Evolutionary conservation across 2,329 filamentous ascomycete species (phyloP).

Genomic region (Plenodomus biglobosus): DNA sequence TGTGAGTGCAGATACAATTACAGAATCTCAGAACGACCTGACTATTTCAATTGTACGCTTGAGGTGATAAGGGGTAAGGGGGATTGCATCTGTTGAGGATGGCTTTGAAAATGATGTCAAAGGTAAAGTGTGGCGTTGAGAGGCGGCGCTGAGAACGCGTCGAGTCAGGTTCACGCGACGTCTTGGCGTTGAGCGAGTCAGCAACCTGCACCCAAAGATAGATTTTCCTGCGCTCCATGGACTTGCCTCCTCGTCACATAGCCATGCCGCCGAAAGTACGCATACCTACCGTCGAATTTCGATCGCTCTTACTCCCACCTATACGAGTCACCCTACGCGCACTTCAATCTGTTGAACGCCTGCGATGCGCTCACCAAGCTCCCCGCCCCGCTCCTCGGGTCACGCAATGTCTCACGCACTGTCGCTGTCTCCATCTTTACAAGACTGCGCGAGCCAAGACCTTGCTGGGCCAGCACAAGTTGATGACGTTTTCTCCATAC

Average conservation of each 20-base stretch:
- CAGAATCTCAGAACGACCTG: no score
- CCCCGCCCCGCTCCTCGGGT: not conserved
- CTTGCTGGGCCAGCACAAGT: conserved; percentile 29
- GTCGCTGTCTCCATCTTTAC: conserved; percentile 31
- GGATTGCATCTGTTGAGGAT: no score
- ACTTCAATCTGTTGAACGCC: conserved; percentile 14
- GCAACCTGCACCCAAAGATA: not conserved
- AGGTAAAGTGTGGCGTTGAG: no score
- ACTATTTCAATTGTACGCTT: no score
- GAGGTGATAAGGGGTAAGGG: no score
- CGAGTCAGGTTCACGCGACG: not conserved
- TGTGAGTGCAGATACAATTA: no score
- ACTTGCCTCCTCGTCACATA: conserved; percentile 1
- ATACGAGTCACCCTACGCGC: conserved; percentile 14
- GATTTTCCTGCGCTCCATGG: not conserved
- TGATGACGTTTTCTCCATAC: conserved; percentile 22
- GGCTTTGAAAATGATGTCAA: no score
- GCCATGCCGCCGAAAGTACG: conserved; percentile 17
- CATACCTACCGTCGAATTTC: conserved; percentile 17
- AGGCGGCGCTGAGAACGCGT: no score
- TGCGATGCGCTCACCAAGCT: conserved; percentile 11
- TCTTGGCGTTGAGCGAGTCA: not conserved
- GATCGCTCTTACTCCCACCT: conserved; percentile 24
- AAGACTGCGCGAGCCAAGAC: conserved; percentile 29
- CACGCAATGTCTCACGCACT: conserved; percentile 21